phyloP scores from a whole-genome alignment of 2,329 filamentous ascomycete species.

The Coniochaeta pulveracea region DNA sequence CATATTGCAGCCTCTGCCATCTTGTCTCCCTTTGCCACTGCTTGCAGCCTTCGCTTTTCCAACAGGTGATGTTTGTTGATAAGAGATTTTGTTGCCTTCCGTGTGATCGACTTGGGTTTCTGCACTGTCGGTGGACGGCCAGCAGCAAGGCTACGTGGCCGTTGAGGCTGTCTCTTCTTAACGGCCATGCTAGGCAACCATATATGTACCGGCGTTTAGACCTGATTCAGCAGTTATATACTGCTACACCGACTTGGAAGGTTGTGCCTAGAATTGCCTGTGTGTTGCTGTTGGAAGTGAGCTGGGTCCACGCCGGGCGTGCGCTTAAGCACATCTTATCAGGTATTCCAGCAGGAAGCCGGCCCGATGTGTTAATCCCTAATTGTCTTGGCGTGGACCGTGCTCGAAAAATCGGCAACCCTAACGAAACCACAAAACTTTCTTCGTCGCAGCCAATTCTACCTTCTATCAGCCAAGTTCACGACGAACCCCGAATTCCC shows the following conservation, averaged over 20 bases:
- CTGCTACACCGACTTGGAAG: too few species aligned
- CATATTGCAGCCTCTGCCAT: constrained; percentile 31
- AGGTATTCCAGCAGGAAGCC: neutral
- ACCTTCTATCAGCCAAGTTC: constrained; percentile 1
- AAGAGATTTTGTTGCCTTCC: constrained; percentile 50
- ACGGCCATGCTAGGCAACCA: constrained; percentile 35
- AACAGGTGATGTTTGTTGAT: constrained; percentile 57
- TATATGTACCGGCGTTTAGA: too few species aligned
- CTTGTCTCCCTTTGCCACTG: constrained; percentile 40
- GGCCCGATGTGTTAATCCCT: too few species aligned
- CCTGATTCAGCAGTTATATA: too few species aligned
- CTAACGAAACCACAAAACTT: constrained; percentile 8
- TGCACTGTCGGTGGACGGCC: constrained; percentile 47
- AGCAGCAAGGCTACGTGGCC: constrained; percentile 28
- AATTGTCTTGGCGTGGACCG: constrained; percentile 2
- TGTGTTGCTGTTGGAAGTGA: constrained; percentile 8
- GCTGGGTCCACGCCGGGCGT: constrained; percentile 2
- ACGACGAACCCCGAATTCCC: constrained; percentile 5
- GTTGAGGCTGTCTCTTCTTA: constrained; percentile 25
- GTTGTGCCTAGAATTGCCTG: constrained; percentile 5
- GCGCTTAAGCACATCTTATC: neutral
- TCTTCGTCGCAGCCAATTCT: neutral
- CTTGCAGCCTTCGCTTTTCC: constrained; percentile 49
- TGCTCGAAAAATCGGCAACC: constrained; percentile 7
- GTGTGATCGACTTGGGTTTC: constrained; percentile 45